Evolutionary conservation across 163 green algal species (phyloP).

Genomic region (Coccomyxa subellipsoidea): DNA sequence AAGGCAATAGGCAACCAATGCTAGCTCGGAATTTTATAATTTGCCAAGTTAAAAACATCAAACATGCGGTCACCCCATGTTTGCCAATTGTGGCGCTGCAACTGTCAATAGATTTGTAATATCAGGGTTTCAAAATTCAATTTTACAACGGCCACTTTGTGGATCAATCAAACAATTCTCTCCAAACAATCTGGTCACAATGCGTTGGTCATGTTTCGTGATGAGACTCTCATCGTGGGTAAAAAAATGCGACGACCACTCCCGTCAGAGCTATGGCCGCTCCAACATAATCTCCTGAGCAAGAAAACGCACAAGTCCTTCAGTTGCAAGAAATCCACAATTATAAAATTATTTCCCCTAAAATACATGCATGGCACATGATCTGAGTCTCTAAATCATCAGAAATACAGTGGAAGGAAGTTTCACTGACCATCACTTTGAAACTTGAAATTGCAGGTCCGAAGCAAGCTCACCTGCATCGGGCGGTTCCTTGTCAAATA

Average conservation of each 20-base stretch:
- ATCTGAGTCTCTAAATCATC: background rate
- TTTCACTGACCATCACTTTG: too few relatives aligned
- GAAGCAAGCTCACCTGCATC: slow-evolving; percentile 30
- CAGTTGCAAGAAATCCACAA: background rate
- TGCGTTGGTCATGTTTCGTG: too few relatives aligned
- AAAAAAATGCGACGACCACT: slow-evolving; percentile 63
- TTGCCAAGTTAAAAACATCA: too few relatives aligned
- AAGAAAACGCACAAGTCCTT: background rate
- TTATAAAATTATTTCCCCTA: background rate
- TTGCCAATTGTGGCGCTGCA: too few relatives aligned
- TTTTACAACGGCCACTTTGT: too few relatives aligned
- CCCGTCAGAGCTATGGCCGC: slow-evolving; percentile 54
- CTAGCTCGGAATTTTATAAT: too few relatives aligned
- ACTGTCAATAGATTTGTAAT: too few relatives aligned
- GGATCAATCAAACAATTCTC: too few relatives aligned
- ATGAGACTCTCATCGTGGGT: slow-evolving; percentile 37
- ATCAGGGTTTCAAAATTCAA: too few relatives aligned
- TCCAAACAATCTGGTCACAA: too few relatives aligned
- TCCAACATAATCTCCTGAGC: slow-evolving; percentile 43
- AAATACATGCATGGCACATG: background rate
- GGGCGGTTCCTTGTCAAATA: slow-evolving; percentile 43
- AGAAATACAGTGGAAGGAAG: background rate
- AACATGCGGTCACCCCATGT: too few relatives aligned
- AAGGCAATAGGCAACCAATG: too few relatives aligned
- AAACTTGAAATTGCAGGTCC: background rate